These are phyloP conservation scores for Pelargonium citronellum DNA, from an alignment of 441 rosid species.

Conservation along the genomic window DNA sequence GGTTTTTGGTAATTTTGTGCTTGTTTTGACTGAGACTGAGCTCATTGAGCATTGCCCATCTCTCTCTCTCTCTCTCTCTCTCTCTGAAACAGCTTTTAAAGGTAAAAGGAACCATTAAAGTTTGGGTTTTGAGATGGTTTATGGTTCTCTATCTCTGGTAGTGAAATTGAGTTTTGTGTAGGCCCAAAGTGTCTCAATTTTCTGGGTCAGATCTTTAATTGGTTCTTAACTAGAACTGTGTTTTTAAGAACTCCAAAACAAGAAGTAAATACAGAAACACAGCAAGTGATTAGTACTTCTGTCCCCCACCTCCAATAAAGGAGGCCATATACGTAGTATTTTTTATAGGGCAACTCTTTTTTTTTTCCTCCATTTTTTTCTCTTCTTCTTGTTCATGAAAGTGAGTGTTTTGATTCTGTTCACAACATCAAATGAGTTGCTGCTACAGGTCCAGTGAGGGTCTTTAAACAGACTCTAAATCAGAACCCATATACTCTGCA, in stretches of 20 bases:
- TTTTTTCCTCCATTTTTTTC: not conserved
- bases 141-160: not conserved
- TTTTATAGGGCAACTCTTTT: not conserved
- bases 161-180: not conserved
- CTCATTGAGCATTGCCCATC: no score
- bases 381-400: conserved; percentile 15
- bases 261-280: not conserved
- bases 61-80: not conserved
- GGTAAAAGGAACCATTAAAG: not conserved
- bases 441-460: no score
- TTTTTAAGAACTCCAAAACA: conserved; percentile 2
- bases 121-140: not conserved
- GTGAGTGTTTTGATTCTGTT: conserved; percentile 19
- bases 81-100: not conserved
- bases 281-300: not conserved
- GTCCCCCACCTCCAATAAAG: not conserved
- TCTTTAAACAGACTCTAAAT: no score
- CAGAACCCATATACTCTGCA: no score
- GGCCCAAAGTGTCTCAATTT: not conserved
- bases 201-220: not conserved
- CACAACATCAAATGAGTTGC: not conserved
- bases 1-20: no score
- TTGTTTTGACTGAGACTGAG: no score
- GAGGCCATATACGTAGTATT: not conserved
- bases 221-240: not conserved